Base-by-base conservation (phyloP, 352 stramenopile species). In the Phytophthora sp. region DNA sequence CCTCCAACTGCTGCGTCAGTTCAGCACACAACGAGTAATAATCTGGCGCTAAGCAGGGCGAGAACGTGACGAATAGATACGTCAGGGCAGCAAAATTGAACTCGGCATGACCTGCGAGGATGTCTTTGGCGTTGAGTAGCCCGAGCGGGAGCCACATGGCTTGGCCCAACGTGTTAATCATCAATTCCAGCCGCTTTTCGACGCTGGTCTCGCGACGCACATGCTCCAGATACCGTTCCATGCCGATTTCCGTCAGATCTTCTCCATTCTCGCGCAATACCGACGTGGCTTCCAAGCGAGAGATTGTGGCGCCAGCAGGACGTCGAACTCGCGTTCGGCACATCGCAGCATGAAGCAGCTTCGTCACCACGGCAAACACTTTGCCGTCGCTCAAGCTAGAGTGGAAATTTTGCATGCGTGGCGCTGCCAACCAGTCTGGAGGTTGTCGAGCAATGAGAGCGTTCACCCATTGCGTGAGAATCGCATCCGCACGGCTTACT, bases 381-480 rank as follows among this genome's bases (percentile, higher is more conserved):
- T 81, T 82, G 16, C 85, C 83, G 55, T 92, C 85, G 39, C 52
- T 76, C 29, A 94, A 53, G 35, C 84, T 92, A 7, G 81, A 77
- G 66, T 86, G 71, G 39, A 91, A 91, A 38, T 94, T 91, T 52
- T 74, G 67, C 57, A 94, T 87, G 15, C 70, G 71, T 1, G 77
- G 63, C 3, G 69, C 66, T 4, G 54, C 29, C 23, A 93, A 31
- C 83, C 85, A 91, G 13, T 91, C 83, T 11, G 57, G 30, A 2
- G 73, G 64, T 44, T 85, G 74, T 55, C 64, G 63, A 13, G 77
- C 74, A 23, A 91, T 38, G 13, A 93, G 53, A 23, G 65, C 71
- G 57, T 93, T 93, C 39, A 81, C 83, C 85, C 85, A 93, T 60
- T 93, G 83, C 29, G 85, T 84, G 9, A 93, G 38, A 58, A 93